Evolutionary conservation across 2,329 filamentous ascomycete genomes (phyloP).

Genomic region (Metarhizium anisopliae): DNA sequence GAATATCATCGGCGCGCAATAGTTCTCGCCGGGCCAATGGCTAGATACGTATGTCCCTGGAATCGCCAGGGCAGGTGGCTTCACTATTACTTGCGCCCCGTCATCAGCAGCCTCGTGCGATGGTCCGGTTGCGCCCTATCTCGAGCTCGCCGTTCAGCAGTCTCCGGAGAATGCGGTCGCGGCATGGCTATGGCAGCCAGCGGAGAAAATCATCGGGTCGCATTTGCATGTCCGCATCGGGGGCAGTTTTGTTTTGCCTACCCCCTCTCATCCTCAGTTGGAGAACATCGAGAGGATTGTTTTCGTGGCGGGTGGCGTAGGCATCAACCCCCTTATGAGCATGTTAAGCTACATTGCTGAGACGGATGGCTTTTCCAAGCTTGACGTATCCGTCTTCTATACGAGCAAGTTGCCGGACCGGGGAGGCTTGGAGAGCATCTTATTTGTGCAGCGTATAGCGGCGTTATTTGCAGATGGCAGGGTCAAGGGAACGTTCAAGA

Average conservation of each 20-base stretch:
- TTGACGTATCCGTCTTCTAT: constrained; percentile 55
- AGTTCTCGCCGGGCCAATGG: constrained; percentile 83
- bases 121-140: constrained; percentile 30
- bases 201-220: constrained; percentile 45
- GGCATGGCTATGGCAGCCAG: constrained; percentile 62
- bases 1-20: constrained; percentile 4
- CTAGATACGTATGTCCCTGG: constrained; percentile 71
- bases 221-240: constrained; percentile 63
- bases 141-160: constrained; percentile 72
- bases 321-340: constrained; percentile 72
- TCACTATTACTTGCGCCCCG: constrained; percentile 77
- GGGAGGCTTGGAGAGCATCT: constrained; percentile 24
- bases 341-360: constrained; percentile 55
- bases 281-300: constrained; percentile 50
- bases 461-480: constrained; percentile 27
- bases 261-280: constrained; percentile 27
- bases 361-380: neutral
- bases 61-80: constrained; percentile 66
- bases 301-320: constrained; percentile 73
- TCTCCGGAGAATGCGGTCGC: constrained; percentile 64
- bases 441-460: constrained; percentile 34
- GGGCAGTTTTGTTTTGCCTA: constrained; percentile 75
- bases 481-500: constrained; percentile 30
- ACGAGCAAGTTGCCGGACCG: constrained; percentile 32
- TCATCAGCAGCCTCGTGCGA: constrained; percentile 34